These are phyloP conservation scores for Curvularia eragrostidis DNA, from an alignment of 2,329 filamentous ascomycete genomes.

Conservation along the genomic window DNA sequence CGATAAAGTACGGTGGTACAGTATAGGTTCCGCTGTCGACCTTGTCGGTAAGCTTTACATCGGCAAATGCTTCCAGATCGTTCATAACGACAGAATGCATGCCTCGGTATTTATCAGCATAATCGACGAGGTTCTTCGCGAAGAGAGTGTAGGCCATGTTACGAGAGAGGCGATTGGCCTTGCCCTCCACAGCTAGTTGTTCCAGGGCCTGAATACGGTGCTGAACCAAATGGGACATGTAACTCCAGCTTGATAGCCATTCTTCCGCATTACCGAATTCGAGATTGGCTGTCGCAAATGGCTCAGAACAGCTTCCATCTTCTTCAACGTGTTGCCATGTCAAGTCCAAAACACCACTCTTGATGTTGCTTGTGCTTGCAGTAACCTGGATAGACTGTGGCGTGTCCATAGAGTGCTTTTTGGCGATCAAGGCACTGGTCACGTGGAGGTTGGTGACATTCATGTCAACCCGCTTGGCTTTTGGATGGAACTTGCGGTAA, in stretches of 20 bases:
- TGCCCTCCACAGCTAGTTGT: conserved; percentile 14
- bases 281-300: conserved; percentile 14
- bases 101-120: conserved; percentile 28
- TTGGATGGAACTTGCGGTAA: not conserved
- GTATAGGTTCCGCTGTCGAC: conserved; percentile 14
- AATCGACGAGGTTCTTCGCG: conserved; percentile 28
- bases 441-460: conserved; percentile 1
- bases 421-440: not conserved
- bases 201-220: conserved; percentile 26
- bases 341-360: conserved; percentile 10
- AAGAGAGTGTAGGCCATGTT: conserved; percentile 35
- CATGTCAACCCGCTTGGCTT: not conserved
- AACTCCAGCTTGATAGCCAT: conserved; percentile 25
- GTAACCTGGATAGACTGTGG: conserved; percentile 13
- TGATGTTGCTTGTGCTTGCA: conserved; percentile 15
- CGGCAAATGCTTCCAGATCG: conserved; percentile 26
- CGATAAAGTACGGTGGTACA: conserved; percentile 32
- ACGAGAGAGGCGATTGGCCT: conserved; percentile 22
- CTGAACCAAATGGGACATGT: conserved; percentile 25
- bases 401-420: conserved; percentile 8
- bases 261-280: conserved; percentile 11
- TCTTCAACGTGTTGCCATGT: conserved; percentile 16
- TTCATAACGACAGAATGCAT: conserved; percentile 33
- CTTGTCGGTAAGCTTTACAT: conserved; percentile 12
- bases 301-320: conserved; percentile 5